Evolutionary conservation across 352 stramenopile genomes (phyloP).

Genomic region (Phytophthora cryptogea): DNA sequence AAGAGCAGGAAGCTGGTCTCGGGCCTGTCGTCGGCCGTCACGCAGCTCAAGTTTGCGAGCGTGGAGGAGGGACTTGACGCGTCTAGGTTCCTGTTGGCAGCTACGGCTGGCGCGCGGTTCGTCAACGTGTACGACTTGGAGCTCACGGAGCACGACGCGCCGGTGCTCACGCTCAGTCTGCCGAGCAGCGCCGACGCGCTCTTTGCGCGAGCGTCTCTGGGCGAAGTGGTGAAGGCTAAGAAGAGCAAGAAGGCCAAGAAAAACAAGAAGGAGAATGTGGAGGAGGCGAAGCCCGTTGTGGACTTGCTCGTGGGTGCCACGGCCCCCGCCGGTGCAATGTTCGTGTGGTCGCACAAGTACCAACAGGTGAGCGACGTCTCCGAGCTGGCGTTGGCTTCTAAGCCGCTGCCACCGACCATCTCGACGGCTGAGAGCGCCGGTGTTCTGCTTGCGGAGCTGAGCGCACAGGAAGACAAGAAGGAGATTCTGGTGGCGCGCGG

Average conservation of each 20-base stretch:
- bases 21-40: slow-evolving; percentile 72
- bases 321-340: slow-evolving; percentile 64
- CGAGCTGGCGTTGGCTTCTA: slow-evolving; percentile 50
- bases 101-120: slow-evolving; percentile 74
- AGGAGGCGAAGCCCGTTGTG: slow-evolving; percentile 25
- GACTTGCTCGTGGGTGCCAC: slow-evolving; percentile 67
- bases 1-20: slow-evolving; percentile 79
- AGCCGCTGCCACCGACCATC: slow-evolving; percentile 62
- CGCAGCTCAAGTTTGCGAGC: slow-evolving; percentile 67
- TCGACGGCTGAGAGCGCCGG: slow-evolving; percentile 40
- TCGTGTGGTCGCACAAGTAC: slow-evolving; percentile 79
- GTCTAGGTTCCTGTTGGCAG: slow-evolving; percentile 72
- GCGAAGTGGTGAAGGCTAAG: slow-evolving; percentile 30
- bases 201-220: slow-evolving; percentile 41
- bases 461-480: slow-evolving; percentile 27
- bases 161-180: slow-evolving; percentile 77
- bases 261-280: slow-evolving; percentile 36
- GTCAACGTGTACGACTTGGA: slow-evolving; percentile 85
- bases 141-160: slow-evolving; percentile 62
- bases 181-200: slow-evolving; percentile 57
- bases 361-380: slow-evolving; percentile 38
- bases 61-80: slow-evolving; percentile 30
- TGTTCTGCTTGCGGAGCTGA: slow-evolving; percentile 50
- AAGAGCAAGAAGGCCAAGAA: slow-evolving; percentile 70
- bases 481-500: slow-evolving; percentile 73